Evolutionary conservation across 805 yeast species (phyloP), one percentile per base, ranked within the genome.

Genomic region (Metschnikowia drakensbergensis): DNA sequence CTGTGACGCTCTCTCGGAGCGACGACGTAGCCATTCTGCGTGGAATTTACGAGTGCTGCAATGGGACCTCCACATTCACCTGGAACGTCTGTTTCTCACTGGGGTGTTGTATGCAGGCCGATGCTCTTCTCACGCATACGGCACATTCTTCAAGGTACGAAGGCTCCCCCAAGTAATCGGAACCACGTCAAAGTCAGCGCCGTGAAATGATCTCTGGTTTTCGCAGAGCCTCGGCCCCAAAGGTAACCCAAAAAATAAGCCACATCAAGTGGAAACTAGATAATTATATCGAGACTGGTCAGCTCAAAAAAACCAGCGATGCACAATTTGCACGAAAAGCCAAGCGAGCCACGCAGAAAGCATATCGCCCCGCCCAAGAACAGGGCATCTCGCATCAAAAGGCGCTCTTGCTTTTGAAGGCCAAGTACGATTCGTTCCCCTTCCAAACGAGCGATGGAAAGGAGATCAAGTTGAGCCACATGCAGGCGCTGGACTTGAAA

Each of bases 221-320:
- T 6, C 9, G 22, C 36, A 33, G 28, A 6, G 3, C 29, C 3
- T 27, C 8, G n/a, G 25, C 22, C 22, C 29, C n/a, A 37, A 46
- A 11, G n/a, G 35, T 10, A 4, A 9, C n/a, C n/a, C 28, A 25
- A 7, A 37, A 31, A 42, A 35, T 30, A 36, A 13, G 48, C 34
- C 13, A 52, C 32, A 42, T 54, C 17, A 50, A 48, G 41, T 52
- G 57, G 57, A 54, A 66, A 39, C 59, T 68, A 27, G 53, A 58
- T n/a, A 54, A 63, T 51, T 66, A 63, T 42, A 39, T 61, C 9
- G 61, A 65, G 33, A 62, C 68, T 0, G 70, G 71, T 5, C 61
- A 63, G 45, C 52, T 66, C 31, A 40, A 55, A 32, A 54, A 47
- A 13, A 40, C 48, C 13, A 55, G 63, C 6, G 60, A 57, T 5